A percentile compares a stretch with the other conserved stretches of the same genome.
phyloP scores from a whole-genome alignment of 164 flowering plant species.

The Paratinospora sagittata region DNA sequence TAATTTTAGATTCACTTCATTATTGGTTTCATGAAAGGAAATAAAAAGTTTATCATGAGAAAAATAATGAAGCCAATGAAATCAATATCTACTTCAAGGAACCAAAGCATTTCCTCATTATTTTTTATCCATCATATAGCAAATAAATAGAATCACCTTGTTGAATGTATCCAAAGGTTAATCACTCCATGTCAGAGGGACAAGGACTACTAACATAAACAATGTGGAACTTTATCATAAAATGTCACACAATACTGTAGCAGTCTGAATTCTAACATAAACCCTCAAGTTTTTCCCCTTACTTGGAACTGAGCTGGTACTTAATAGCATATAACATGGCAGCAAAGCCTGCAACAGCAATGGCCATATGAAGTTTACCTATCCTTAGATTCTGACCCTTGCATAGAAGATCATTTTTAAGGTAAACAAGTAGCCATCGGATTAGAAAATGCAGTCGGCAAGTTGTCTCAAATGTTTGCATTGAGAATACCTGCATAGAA shows the following conservation, averaged over 20 bases:
- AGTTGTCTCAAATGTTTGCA: constrained; percentile 41
- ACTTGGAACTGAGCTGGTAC: constrained; percentile 16
- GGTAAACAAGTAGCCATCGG: constrained; percentile 40
- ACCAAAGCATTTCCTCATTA: neutral
- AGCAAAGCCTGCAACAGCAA: constrained; percentile 35
- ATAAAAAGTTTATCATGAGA: too few species aligned
- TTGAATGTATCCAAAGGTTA: neutral
- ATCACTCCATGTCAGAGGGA: neutral
- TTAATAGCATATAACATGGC: constrained; percentile 29
- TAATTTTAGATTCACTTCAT: too few species aligned
- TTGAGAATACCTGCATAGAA: constrained; percentile 45
- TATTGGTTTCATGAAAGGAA: too few species aligned
- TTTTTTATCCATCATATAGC: neutral
- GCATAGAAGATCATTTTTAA: constrained; percentile 9
- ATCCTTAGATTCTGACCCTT: constrained; percentile 17
- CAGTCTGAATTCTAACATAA: neutral
- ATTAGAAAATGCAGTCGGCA: constrained; percentile 40
- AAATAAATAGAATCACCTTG: neutral
- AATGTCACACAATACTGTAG: neutral
- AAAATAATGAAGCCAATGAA: neutral
- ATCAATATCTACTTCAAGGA: neutral
- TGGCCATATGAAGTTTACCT: constrained; percentile 22
- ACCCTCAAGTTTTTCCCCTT: neutral
- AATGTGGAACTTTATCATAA: neutral
- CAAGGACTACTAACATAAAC: neutral